These are phyloP conservation scores for Taphrina betulina DNA, from an alignment of 1,139 yeast genomes.

Conservation along the genomic window DNA sequence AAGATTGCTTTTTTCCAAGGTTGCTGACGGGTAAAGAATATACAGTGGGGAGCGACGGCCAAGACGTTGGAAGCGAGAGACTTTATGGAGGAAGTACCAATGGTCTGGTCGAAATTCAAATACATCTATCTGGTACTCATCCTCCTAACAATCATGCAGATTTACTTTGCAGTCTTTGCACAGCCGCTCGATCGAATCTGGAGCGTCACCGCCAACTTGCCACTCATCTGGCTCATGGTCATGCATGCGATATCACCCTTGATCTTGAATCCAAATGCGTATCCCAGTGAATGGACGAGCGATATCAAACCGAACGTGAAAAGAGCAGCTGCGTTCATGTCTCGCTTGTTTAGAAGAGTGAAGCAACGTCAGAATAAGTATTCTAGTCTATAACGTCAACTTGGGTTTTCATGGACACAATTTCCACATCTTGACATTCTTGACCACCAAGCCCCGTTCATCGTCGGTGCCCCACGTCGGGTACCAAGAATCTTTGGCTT, in stretches of 20 bases:
- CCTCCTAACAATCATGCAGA: constrained; percentile 11
- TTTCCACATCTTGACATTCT: constrained; percentile 29
- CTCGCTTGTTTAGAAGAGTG: no score
- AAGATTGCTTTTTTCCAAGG: neutral
- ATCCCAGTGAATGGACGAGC: constrained; percentile 29
- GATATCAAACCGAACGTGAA: constrained; percentile 13
- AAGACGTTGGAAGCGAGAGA: constrained; percentile 35
- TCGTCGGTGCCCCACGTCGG: constrained; percentile 24
- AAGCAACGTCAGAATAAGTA: no score
- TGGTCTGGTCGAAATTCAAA: constrained; percentile 33
- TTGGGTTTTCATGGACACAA: no score
- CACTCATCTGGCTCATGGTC: constrained; percentile 35
- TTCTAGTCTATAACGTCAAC: no score
- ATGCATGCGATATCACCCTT: constrained; percentile 35
- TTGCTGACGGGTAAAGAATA: constrained; percentile 20
- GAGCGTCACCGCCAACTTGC: constrained; percentile 30
- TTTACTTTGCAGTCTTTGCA: constrained; percentile 29
- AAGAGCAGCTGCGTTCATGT: neutral
- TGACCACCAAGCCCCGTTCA: constrained; percentile 19
- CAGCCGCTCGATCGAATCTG: constrained; percentile 19
- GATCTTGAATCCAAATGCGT: constrained; percentile 31
- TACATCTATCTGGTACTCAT: constrained; percentile 13
- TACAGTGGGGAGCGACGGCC: constrained; percentile 38
- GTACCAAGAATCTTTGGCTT: constrained; percentile 23
- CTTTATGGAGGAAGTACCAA: constrained; percentile 37